Evolutionary conservation across 1,284 basidiomycete species (phyloP).

Genomic region (Trichosporon sp.): DNA sequence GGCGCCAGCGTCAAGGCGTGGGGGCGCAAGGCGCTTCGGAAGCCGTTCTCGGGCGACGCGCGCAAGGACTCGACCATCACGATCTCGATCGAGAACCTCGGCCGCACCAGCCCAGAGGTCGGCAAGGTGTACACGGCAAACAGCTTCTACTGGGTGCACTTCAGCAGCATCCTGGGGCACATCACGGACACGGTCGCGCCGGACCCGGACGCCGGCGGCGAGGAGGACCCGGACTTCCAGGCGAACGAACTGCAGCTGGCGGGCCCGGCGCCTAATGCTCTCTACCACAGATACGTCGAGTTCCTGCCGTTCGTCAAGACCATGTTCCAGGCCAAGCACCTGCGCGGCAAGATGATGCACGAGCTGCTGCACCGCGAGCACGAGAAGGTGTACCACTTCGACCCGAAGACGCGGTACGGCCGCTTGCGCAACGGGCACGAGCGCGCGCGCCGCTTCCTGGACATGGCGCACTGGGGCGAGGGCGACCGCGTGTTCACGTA

Average conservation of each 20-base stretch:
- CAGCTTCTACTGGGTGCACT: slow-evolving; percentile 46
- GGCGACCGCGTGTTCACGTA: slow-evolving; percentile 54
- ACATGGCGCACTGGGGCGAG: slow-evolving; percentile 52
- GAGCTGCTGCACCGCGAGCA: slow-evolving; percentile 53
- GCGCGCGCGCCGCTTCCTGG: slow-evolving; percentile 48
- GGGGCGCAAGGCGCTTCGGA: background rate
- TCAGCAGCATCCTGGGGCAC: slow-evolving; percentile 42
- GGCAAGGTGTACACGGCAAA: slow-evolving; percentile 52
- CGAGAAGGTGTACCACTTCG: slow-evolving; percentile 52
- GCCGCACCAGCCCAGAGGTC: slow-evolving; percentile 45
- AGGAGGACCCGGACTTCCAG: slow-evolving; percentile 47
- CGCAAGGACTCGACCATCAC: slow-evolving; percentile 23
- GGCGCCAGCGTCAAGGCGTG: slow-evolving; percentile 47
- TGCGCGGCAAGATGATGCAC: slow-evolving; percentile 51
- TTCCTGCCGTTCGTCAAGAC: slow-evolving; percentile 52
- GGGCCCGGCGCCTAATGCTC: slow-evolving; percentile 52
- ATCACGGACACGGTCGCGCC: slow-evolving; percentile 36
- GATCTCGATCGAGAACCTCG: slow-evolving; percentile 48
- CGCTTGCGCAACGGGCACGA: slow-evolving; percentile 33
- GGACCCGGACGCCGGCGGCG: slow-evolving; percentile 17
- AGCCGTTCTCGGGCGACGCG: background rate
- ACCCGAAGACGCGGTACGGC: slow-evolving; percentile 50
- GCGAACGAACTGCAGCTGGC: slow-evolving; percentile 54
- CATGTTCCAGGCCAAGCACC: slow-evolving; percentile 51
- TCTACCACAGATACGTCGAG: slow-evolving; percentile 54